Evolutionary conservation across 495 filamentous ascomycete genomes (phyloP).

Genomic region (Aspergillus funiculosus): DNA sequence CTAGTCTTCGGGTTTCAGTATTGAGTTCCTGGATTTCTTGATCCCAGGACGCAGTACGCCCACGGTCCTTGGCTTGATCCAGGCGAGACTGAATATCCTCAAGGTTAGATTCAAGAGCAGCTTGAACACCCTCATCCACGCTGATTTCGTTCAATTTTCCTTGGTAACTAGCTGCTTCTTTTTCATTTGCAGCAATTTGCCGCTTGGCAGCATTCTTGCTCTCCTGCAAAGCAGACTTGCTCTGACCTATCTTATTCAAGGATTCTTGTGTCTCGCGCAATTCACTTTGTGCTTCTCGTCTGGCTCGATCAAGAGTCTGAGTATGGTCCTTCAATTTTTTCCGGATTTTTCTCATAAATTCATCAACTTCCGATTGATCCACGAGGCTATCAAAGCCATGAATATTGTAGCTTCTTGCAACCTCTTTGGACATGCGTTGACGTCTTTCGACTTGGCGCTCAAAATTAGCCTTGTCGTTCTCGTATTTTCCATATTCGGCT

Average conservation of each 20-base stretch:
- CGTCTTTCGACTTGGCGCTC: constrained; percentile 69
- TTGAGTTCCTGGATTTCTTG: constrained; percentile 57
- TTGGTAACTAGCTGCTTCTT: constrained; percentile 56
- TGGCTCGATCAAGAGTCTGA: constrained; percentile 64
- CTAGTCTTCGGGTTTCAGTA: constrained; percentile 55
- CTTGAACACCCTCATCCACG: constrained; percentile 77
- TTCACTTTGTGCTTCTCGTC: constrained; percentile 64
- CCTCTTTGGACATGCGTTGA: constrained; percentile 66
- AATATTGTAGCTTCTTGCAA: constrained; percentile 72
- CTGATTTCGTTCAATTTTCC: constrained; percentile 61
- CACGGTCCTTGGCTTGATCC: constrained; percentile 53
- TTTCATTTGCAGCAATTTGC: constrained; percentile 64
- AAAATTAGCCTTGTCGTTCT: constrained; percentile 81
- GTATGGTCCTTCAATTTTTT: constrained; percentile 73
- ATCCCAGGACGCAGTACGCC: constrained; percentile 60
- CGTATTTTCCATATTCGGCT: constrained; percentile 73
- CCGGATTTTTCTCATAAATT: constrained; percentile 73
- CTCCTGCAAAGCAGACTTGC: constrained; percentile 60
- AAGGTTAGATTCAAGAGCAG: constrained; percentile 63
- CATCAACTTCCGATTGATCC: constrained; percentile 62
- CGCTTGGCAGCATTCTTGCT: constrained; percentile 63
- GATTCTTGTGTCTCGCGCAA: constrained; percentile 57
- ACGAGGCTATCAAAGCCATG: constrained; percentile 77
- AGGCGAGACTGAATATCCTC: constrained; percentile 62
- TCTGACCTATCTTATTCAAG: constrained; percentile 64